Conservation (phyloP, 106 monocot genomes). For the Allium fistulosum region DNA sequence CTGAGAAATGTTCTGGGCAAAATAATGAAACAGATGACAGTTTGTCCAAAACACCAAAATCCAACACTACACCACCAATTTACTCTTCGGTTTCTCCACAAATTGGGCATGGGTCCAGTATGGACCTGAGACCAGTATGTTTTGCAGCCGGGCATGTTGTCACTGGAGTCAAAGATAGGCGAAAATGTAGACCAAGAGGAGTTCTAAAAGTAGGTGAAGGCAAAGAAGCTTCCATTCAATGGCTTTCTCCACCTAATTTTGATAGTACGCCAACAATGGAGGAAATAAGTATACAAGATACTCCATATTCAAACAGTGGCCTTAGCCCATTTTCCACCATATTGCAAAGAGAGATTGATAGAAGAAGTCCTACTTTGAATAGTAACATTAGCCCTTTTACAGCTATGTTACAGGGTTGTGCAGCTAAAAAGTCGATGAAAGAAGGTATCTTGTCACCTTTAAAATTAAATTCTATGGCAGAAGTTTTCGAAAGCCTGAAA, state of each 20-base stretch:
- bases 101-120: slow-evolving; percentile 23
- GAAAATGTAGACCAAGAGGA: slow-evolving; percentile 81
- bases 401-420: slow-evolving; percentile 50
- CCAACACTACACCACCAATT: slow-evolving; percentile 68
- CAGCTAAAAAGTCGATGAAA: slow-evolving; percentile 16
- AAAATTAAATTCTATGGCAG: slow-evolving; percentile 14
- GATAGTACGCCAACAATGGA: slow-evolving; percentile 5
- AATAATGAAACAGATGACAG: slow-evolving; percentile 25
- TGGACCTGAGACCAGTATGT: slow-evolving; percentile 53
- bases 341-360: neutral
- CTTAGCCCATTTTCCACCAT: slow-evolving; percentile 1
- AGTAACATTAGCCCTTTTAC: slow-evolving; percentile 83
- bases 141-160: slow-evolving; percentile 81
- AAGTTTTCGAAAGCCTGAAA: slow-evolving; percentile 13
- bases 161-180: slow-evolving; percentile 57
- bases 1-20: slow-evolving; percentile 12
- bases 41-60: slow-evolving; percentile 24
- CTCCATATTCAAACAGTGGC: slow-evolving; percentile 25
- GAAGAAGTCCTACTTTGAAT: slow-evolving; percentile 54
- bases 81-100: slow-evolving; percentile 85
- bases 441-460: slow-evolving; percentile 4
- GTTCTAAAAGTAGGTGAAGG: slow-evolving; percentile 52
- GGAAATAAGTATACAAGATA: slow-evolving; percentile 14
- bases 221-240: slow-evolving; percentile 54
- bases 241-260: slow-evolving; percentile 51